Conservation (phyloP, 1,139 yeast species). For the Taphrina wiesneri region DNA sequence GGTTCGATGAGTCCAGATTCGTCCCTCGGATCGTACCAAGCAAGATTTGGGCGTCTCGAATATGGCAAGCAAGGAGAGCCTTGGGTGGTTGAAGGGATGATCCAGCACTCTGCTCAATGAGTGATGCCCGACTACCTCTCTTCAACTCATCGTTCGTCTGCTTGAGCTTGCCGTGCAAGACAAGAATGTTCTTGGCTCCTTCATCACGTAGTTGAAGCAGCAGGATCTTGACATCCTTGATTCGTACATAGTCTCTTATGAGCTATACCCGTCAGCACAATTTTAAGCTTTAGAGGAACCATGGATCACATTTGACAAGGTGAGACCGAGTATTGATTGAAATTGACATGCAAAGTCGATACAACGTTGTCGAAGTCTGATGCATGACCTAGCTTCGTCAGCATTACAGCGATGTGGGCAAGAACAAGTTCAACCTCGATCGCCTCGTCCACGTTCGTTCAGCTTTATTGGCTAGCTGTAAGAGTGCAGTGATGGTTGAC, state of each 20-base stretch:
- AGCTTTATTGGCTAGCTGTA: background rate
- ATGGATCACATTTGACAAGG: background rate
- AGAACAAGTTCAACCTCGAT: background rate
- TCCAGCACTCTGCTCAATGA: background rate
- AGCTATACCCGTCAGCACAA: background rate
- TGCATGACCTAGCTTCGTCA: background rate
- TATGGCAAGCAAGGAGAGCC: background rate
- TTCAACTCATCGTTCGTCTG: background rate
- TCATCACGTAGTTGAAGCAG: background rate
- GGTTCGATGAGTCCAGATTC: background rate
- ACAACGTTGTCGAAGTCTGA: slow-evolving; percentile 7
- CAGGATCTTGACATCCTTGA: slow-evolving; percentile 1
- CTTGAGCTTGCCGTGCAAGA: slow-evolving; percentile 2
- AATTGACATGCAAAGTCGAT: background rate
- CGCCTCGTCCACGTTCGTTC: slow-evolving; percentile 2
- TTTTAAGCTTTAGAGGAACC: background rate
- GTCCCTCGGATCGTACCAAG: background rate
- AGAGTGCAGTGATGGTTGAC: background rate
- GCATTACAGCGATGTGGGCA: background rate
- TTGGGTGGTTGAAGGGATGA: background rate
- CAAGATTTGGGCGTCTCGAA: slow-evolving; percentile 2
- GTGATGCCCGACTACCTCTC: background rate
- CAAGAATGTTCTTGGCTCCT: background rate
- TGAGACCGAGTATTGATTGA: background rate
- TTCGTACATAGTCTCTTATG: background rate